These are phyloP conservation scores for Solanum neorickii DNA, from an alignment of 257 asterid genomes.

Conservation along the genomic window DNA sequence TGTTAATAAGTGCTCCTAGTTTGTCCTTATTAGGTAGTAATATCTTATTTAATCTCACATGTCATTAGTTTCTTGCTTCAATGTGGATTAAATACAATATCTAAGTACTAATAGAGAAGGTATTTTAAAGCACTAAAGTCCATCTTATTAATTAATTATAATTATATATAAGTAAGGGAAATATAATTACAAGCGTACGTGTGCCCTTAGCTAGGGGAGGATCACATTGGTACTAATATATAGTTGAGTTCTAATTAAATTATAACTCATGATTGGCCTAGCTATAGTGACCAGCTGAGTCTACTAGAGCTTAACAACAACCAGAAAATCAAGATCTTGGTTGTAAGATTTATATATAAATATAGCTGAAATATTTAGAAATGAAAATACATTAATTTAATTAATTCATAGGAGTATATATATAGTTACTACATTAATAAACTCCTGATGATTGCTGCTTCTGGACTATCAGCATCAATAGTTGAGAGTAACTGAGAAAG, in stretches of 20 bases:
- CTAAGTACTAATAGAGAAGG: background rate
- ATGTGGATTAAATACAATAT: background rate
- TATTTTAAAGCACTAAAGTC: background rate
- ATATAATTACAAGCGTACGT: background rate
- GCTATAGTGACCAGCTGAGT: background rate
- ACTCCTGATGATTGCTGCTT: constrained; percentile 85
- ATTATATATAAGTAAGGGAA: background rate
- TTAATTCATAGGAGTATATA: background rate
- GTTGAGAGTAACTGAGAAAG: constrained; percentile 75
- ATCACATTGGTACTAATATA: background rate
- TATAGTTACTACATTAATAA: constrained; percentile 21
- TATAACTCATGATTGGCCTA: background rate
- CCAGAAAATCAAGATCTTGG: background rate
- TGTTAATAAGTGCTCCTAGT: background rate
- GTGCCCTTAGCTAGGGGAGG: background rate
- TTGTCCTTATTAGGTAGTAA: background rate
- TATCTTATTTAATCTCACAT: background rate
- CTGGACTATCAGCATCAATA: constrained; percentile 77
- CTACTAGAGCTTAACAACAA: background rate
- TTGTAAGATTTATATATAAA: background rate
- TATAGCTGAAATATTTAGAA: background rate
- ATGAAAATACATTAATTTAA: background rate
- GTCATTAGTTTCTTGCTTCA: background rate
- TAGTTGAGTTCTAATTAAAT: background rate
- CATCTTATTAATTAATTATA: background rate